phyloP scores from a whole-genome alignment of 345 rosid species.

The Lumnitzera littorea region DNA sequence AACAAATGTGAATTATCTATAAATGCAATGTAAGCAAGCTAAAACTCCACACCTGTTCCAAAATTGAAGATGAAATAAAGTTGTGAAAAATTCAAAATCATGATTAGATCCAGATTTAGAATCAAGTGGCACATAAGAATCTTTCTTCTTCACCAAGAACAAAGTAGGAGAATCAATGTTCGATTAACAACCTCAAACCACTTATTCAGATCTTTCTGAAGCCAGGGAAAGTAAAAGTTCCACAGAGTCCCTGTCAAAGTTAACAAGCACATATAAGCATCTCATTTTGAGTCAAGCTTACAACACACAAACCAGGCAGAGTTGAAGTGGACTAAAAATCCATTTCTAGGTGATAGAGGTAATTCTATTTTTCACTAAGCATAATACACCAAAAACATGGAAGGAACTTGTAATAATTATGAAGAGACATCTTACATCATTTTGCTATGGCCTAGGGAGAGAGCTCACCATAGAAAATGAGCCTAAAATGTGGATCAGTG shows the following conservation, averaged over 20 bases:
- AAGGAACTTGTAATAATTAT: neutral
- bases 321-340: no score
- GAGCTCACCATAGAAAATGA: constrained; percentile 38
- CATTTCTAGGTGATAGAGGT: no score
- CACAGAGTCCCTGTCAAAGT: constrained; percentile 54
- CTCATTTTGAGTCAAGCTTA: neutral
- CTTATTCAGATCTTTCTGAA: constrained; percentile 58
- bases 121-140: constrained; percentile 2
- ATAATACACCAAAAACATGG: neutral
- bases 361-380: no score
- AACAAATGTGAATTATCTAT: no score
- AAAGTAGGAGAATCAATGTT: neutral
- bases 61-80: neutral
- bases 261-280: neutral
- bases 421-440: constrained; percentile 50
- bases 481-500: constrained; percentile 63
- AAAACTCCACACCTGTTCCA: no score
- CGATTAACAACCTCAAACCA: constrained; percentile 69
- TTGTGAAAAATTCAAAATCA: neutral
- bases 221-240: constrained; percentile 70
- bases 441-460: constrained; percentile 53
- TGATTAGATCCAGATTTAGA: neutral
- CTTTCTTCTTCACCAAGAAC: neutral
- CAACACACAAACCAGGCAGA: neutral
- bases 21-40: no score